These are phyloP conservation scores for Antarctomyces pellizariae DNA, from an alignment of 495 filamentous ascomycete species.

Conservation along the genomic window DNA sequence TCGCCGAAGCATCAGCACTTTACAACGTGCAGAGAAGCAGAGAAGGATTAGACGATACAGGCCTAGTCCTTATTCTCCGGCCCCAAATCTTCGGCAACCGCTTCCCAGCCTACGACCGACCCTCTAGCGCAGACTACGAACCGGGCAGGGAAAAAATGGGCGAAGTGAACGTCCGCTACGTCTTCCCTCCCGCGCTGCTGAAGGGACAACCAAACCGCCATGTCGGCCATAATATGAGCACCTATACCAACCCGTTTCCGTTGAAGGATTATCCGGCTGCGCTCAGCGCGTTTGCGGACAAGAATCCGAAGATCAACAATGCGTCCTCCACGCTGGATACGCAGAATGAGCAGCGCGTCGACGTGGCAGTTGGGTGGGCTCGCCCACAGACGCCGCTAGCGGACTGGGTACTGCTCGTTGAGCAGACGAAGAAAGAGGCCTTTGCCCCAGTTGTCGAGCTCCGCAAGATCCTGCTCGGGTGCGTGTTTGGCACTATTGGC, in stretches of 20 bases:
- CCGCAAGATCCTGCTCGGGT: conserved; percentile 53
- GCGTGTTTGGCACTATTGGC: conserved; percentile 63
- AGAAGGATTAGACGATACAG: conserved; percentile 45
- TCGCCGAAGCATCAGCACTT: conserved; percentile 37
- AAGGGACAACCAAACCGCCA: conserved; percentile 9
- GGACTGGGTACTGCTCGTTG: conserved; percentile 62
- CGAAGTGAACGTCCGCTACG: conserved; percentile 14
- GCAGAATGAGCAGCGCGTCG: conserved; percentile 37
- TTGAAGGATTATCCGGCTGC: conserved; percentile 32
- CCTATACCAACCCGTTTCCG: conserved; percentile 23
- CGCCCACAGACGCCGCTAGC: conserved; percentile 36
- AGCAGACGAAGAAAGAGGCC: conserved; percentile 50
- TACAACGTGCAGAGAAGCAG: conserved; percentile 29
- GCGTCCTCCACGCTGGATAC: conserved; percentile 40
- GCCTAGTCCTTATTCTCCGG: conserved; percentile 41
- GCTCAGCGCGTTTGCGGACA: conserved; percentile 24
- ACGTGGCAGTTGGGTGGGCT: conserved; percentile 50
- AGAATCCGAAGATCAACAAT: conserved; percentile 26
- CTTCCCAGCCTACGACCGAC: background rate
- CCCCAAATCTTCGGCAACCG: conserved; percentile 22
- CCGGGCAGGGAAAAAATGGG: background rate
- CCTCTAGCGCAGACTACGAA: background rate
- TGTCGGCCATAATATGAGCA: conserved; percentile 10
- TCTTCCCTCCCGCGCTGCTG: conserved; percentile 17
- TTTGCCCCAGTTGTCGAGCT: conserved; percentile 49